Evolutionary conservation across 2,329 filamentous ascomycete genomes (phyloP), one percentile per base, ranked within the genome.

Genomic region (Knufia petricola): DNA sequence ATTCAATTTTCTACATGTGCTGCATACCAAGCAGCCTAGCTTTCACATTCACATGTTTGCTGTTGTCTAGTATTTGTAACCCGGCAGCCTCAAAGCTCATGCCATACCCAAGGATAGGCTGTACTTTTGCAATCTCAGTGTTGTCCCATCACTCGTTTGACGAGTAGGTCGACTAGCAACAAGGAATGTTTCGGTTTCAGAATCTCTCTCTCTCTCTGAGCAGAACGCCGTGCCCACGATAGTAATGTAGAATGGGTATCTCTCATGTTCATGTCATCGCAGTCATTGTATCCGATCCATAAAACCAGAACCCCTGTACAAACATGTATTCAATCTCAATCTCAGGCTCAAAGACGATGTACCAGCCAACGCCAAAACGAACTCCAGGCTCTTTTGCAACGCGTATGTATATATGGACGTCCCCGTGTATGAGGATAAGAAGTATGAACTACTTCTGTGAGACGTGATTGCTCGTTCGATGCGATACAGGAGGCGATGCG

Each of bases 401-500:
- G 31, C 32, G 19, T 21, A 40, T 21, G 15, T 23, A 23, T 9
- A 26, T 42, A 26, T 42, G 9, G 13, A 26, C 39, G 17, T n/a
- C 39, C 39, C 39, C 17, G 8, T 3, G 24, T 6, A 13, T 12
- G 20, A 24, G 9, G 24, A 28, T 15, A 15, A 32, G 10, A 31
- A 20, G 9, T 3, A 44, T 12, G n/a, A 31, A n/a, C 21, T 32
- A 44, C n/a, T 31, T 31, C 24, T 44, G 41, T 15, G 37, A 19
- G 3, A 19, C 13, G 30, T 51, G 49, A 31, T 49, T 51, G 39
- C 52, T 52, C 32, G 52, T 48, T 30, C 55, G 55, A 48, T 58
- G 48, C 1, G 48, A 23, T n/a, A 55, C 40, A n/a, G 56, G 56
- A 28, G 56, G 56, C 30, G 55, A 55, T 15, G 51, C 52, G 41